These are phyloP conservation scores for Orbilia javanica DNA, from an alignment of 2,329 filamentous ascomycete species.

Conservation along the genomic window DNA sequence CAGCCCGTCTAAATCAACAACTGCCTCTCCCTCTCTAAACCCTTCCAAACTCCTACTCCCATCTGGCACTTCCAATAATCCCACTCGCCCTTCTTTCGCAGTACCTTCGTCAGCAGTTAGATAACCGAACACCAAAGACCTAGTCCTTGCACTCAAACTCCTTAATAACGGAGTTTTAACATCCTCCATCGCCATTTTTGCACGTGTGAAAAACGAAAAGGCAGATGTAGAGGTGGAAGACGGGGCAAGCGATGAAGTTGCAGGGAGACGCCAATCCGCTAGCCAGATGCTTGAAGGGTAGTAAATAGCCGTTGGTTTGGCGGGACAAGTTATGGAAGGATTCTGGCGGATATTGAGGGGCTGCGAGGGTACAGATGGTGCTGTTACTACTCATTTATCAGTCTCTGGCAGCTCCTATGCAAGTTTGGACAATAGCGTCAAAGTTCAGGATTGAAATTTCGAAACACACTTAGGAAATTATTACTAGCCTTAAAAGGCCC, in stretches of 20 bases:
- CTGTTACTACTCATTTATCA: constrained; percentile 23
- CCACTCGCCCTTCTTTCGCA: constrained; percentile 8
- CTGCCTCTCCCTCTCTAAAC: neutral
- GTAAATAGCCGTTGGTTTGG: constrained; percentile 35
- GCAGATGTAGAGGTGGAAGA: constrained; percentile 5
- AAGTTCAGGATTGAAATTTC: neutral
- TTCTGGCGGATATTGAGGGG: constrained; percentile 15
- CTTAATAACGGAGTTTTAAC: constrained; percentile 30
- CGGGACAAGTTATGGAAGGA: neutral
- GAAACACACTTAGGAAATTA: constrained; percentile 19
- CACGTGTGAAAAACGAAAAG: constrained; percentile 26
- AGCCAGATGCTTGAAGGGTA: constrained; percentile 41
- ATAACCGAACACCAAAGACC: constrained; percentile 38
- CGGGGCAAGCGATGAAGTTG: constrained; percentile 11
- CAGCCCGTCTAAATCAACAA: constrained; percentile 15
- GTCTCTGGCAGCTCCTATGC: too few relatives aligned
- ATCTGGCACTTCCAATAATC: constrained; percentile 32
- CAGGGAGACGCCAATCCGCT: constrained; percentile 41
- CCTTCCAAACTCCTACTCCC: constrained; percentile 11
- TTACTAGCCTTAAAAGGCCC: constrained; percentile 12
- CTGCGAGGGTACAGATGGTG: neutral
- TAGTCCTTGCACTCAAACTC: constrained; percentile 17
- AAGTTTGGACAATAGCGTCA: too few relatives aligned
- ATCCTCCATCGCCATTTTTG: constrained; percentile 26
- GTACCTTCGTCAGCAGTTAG: constrained; percentile 9